Percentiles rank a stretch among this genome's conserved stretches.
Conservation (phyloP, 2,329 filamentous ascomycete genomes). For the Blastomyces silverae region DNA sequence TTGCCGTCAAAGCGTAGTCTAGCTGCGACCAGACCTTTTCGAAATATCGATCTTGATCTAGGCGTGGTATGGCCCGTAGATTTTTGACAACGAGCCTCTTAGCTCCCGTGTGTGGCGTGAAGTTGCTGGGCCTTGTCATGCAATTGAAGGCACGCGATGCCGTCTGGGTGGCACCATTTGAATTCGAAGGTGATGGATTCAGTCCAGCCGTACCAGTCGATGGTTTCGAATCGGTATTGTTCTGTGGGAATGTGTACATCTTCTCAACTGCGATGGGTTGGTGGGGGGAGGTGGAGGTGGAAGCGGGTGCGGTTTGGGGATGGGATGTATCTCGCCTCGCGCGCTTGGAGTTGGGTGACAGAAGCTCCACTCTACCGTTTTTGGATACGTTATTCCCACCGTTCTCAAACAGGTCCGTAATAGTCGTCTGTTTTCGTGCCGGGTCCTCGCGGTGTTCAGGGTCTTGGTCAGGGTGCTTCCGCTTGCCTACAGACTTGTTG, state of each 20-base stretch:
- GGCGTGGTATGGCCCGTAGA: conserved; percentile 58
- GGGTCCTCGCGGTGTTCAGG: conserved; percentile 31
- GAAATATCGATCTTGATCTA: conserved; percentile 70
- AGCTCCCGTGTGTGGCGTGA: conserved; percentile 68
- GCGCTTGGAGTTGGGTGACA: conserved; percentile 39
- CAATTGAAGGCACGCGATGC: conserved; percentile 29
- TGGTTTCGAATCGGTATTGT: conserved; percentile 31
- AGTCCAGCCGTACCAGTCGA: conserved; percentile 31
- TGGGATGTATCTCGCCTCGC: conserved; percentile 16
- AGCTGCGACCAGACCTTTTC: conserved; percentile 67
- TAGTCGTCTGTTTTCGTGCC: conserved; percentile 33
- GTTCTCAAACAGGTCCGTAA: conserved; percentile 42
- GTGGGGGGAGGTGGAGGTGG: conserved; percentile 7
- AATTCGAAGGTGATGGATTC: conserved; percentile 25
- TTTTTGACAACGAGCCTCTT: conserved; percentile 94
- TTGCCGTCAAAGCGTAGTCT: conserved; percentile 61
- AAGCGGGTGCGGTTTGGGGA: background rate
- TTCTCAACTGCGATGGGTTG: conserved; percentile 35
- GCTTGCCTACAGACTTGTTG: conserved; percentile 39
- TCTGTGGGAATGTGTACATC: conserved; percentile 49
- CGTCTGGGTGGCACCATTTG: conserved; percentile 17
- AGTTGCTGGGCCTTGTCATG: conserved; percentile 41
- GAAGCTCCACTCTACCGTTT: conserved; percentile 23
- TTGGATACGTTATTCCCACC: conserved; percentile 19
- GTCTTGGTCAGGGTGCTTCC: conserved; percentile 31